Conservation (phyloP, 495 filamentous ascomycete species). For the Penicillium atrosanguineum region DNA sequence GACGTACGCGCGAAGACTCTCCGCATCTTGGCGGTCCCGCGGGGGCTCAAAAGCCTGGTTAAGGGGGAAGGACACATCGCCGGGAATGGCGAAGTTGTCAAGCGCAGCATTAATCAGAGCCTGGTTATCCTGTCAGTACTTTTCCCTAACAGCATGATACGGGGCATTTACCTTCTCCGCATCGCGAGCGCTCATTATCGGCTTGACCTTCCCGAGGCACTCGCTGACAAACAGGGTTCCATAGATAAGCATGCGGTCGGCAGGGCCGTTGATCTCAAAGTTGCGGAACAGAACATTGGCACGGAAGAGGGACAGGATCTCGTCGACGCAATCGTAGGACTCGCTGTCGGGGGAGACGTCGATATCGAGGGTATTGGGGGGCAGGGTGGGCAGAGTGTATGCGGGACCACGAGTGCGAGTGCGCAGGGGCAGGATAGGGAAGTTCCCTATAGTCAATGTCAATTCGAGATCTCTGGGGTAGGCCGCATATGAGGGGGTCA, state of each 20-base stretch:
- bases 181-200: slow-evolving; percentile 58
- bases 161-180: slow-evolving; percentile 53
- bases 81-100: slow-evolving; percentile 92
- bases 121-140: slow-evolving; percentile 30
- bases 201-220: slow-evolving; percentile 79
- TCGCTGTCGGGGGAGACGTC: slow-evolving; percentile 80
- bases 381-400: slow-evolving; percentile 74
- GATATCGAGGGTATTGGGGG: slow-evolving; percentile 62
- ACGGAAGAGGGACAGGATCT: slow-evolving; percentile 88
- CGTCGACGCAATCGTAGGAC: slow-evolving; percentile 92
- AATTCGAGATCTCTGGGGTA: slow-evolving; percentile 3
- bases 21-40: slow-evolving; percentile 80
- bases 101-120: slow-evolving; percentile 69
- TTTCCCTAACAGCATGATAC: neutral
- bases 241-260: slow-evolving; percentile 93
- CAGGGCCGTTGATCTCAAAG: slow-evolving; percentile 97
- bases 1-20: slow-evolving; percentile 70
- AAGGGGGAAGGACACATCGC: slow-evolving; percentile 89
- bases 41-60: slow-evolving; percentile 86
- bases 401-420: slow-evolving; percentile 90
- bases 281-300: slow-evolving; percentile 99
- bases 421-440: slow-evolving; percentile 90
- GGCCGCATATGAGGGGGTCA: slow-evolving; percentile 3
- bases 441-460: slow-evolving; percentile 61
- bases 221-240: slow-evolving; percentile 92